Conservation (phyloP, 2,329 filamentous ascomycete species). For the Arthrobotrys conoides region DNA sequence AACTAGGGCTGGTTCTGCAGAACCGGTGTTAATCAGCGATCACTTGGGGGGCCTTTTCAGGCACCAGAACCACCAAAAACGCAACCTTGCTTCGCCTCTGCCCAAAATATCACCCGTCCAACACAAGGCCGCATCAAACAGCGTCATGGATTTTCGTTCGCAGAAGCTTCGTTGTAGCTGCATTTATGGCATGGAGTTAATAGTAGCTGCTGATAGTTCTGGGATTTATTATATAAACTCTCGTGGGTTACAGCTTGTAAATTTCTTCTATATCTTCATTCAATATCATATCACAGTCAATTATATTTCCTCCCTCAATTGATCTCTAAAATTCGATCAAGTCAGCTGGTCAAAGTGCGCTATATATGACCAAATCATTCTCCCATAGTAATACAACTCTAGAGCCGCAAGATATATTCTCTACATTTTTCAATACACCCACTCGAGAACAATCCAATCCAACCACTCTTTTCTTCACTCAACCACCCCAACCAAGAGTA, state of each 20-base stretch:
- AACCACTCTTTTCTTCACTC: background rate
- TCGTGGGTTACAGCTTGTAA: background rate
- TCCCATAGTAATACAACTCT: background rate
- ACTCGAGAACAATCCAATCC: background rate
- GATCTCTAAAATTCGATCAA: background rate
- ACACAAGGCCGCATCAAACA: constrained; percentile 10
- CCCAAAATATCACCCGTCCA: constrained; percentile 11
- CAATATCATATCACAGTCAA: background rate
- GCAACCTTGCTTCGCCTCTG: constrained; percentile 16
- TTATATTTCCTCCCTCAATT: background rate
- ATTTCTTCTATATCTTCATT: background rate
- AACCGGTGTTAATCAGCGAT: too few species aligned
- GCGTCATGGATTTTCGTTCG: background rate
- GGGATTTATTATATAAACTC: constrained; percentile 11
- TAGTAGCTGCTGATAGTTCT: background rate
- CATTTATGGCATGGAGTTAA: background rate
- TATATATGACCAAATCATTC: constrained; percentile 21
- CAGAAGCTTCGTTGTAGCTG: background rate
- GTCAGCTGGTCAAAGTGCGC: background rate
- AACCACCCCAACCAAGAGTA: constrained; percentile 14
- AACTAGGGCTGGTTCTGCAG: background rate
- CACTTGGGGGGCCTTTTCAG: background rate
- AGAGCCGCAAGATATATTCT: constrained; percentile 6
- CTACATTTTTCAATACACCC: constrained; percentile 24
- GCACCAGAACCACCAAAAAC: constrained; percentile 7